These are phyloP conservation scores for Colletotrichum liriopes DNA, from an alignment of 2,329 filamentous ascomycete genomes.

Conservation along the genomic window DNA sequence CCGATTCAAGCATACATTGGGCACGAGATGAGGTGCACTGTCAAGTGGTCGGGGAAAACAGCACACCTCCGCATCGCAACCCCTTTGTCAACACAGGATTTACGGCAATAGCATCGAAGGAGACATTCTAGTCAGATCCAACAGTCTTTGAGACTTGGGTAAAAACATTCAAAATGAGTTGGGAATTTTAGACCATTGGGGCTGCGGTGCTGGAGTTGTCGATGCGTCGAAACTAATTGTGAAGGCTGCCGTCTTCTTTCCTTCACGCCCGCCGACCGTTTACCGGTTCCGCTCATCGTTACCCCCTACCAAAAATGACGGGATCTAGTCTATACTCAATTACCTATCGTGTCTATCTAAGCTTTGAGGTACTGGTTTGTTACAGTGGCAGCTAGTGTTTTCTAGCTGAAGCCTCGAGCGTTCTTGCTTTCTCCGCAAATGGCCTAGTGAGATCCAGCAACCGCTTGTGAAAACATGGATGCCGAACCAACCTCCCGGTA, in stretches of 20 bases:
- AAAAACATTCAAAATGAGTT: no score
- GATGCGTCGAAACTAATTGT: not conserved
- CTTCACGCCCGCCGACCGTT: not conserved
- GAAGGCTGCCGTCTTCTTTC: not conserved
- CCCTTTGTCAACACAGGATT: not conserved
- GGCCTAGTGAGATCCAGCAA: not conserved
- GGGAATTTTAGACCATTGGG: not conserved
- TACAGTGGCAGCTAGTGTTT: not conserved
- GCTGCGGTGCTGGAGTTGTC: not conserved
- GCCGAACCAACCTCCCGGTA: no score
- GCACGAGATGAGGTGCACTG: not conserved
- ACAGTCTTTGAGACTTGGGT: not conserved
- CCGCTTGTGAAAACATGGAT: not conserved
- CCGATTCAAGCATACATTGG: not conserved
- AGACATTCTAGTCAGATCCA: accelerated
- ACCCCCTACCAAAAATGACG: not conserved
- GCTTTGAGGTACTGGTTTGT: not conserved
- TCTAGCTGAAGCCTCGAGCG: not conserved
- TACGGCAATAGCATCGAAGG: not conserved
- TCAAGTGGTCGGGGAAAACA: not conserved
- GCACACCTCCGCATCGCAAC: not conserved
- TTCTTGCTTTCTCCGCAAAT: not conserved
- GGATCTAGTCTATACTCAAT: not conserved
- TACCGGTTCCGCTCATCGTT: not conserved
- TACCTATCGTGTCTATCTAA: not conserved